Conservation (phyloP, 2,329 filamentous ascomycete genomes). For the Fusarium graminum region DNA sequence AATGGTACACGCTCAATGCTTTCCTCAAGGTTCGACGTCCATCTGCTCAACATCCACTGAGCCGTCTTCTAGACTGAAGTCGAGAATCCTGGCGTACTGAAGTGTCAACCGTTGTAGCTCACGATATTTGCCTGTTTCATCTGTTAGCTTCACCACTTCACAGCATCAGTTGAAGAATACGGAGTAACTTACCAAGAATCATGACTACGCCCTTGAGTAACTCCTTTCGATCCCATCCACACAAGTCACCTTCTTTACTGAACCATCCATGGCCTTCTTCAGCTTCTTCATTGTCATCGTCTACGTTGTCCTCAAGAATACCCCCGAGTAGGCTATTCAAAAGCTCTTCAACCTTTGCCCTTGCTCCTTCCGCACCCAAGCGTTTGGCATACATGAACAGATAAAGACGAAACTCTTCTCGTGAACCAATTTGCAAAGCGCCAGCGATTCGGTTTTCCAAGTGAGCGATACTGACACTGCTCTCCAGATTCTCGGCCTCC, state of each 20-base stretch:
- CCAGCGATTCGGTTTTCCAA: constrained; percentile 95
- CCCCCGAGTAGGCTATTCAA: constrained; percentile 85
- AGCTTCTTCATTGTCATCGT: constrained; percentile 49
- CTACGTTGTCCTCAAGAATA: constrained; percentile 69
- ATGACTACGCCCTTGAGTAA: constrained; percentile 91
- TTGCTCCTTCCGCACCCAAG: constrained; percentile 88
- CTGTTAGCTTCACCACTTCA: constrained; percentile 51
- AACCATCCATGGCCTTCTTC: constrained; percentile 70
- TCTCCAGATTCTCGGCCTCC: constrained; percentile 92
- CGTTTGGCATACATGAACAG: constrained; percentile 99
- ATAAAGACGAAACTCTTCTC: constrained; percentile 93
- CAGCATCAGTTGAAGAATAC: not conserved
- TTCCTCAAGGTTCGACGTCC: constrained; percentile 56
- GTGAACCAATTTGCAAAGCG: constrained; percentile 84
- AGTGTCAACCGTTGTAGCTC: constrained; percentile 95
- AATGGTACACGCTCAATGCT: constrained; percentile 40
- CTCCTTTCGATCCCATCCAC: constrained; percentile 91
- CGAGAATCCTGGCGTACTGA: constrained; percentile 88
- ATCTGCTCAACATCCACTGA: constrained; percentile 59
- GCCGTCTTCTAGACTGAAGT: constrained; percentile 66
- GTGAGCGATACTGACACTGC: constrained; percentile 91
- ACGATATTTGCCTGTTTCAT: constrained; percentile 83
- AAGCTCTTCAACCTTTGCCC: constrained; percentile 92
- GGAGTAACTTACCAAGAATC: constrained; percentile 80
- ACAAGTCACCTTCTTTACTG: constrained; percentile 77